Evolutionary conservation across 495 filamentous ascomycete species (phyloP).

Genomic region (Trichoderma erinaceum): DNA sequence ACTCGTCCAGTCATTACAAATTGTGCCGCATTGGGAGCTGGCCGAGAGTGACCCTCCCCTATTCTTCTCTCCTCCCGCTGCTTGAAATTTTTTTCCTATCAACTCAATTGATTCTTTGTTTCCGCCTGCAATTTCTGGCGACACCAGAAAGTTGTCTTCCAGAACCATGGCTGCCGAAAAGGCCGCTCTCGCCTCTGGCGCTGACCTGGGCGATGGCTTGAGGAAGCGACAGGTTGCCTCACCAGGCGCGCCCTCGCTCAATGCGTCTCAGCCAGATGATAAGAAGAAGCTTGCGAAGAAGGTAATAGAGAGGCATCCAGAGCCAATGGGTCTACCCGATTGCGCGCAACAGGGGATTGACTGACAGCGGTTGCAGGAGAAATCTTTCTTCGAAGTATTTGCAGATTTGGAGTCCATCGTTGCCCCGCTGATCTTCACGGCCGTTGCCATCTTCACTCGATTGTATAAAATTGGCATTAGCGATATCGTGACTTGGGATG

Average conservation of each 20-base stretch:
- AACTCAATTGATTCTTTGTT: conserved; percentile 4
- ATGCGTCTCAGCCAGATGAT: conserved; percentile 45
- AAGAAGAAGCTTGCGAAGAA: conserved; percentile 61
- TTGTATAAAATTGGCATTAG: conserved; percentile 94
- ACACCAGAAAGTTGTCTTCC: not conserved
- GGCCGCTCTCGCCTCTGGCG: conserved; percentile 57
- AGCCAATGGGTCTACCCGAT: not conserved
- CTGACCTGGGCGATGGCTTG: conserved; percentile 59
- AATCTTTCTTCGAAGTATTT: conserved; percentile 56
- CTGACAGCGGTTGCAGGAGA: conserved; percentile 27
- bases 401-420: conserved; percentile 80
- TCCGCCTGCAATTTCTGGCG: not conserved
- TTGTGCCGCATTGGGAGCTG: conserved; percentile 1
- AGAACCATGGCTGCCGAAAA: conserved; percentile 45
- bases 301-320: conserved; percentile 33
- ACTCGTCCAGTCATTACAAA: conserved; percentile 11
- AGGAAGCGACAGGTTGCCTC: conserved; percentile 66
- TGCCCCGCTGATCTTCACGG: conserved; percentile 82
- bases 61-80: not conserved
- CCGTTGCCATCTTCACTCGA: conserved; percentile 85
- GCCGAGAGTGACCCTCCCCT: not conserved
- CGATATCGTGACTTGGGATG: conserved; percentile 96
- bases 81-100: not conserved
- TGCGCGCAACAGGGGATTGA: conserved; percentile 5
- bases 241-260: conserved; percentile 32